These are phyloP conservation scores for Kluyveromyces starmeri DNA, from an alignment of 805 yeast species.

Conservation along the genomic window DNA sequence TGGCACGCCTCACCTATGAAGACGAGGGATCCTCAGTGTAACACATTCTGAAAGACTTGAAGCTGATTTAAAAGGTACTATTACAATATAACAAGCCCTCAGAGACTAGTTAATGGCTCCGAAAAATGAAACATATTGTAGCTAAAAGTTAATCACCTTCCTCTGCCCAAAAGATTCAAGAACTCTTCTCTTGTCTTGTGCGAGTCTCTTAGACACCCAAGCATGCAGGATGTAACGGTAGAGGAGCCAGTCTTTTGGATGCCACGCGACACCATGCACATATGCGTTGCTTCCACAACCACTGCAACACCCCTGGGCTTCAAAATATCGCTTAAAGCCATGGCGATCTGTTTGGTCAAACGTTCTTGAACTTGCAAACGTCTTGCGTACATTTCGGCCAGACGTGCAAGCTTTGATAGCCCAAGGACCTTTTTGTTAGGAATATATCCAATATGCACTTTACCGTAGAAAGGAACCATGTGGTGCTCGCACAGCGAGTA, in stretches of 20 bases:
- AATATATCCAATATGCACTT: slow-evolving; percentile 95
- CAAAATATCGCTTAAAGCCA: slow-evolving; percentile 84
- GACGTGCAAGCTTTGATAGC: slow-evolving; percentile 81
- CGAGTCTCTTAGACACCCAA: slow-evolving; percentile 88
- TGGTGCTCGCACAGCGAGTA: slow-evolving; percentile 96
- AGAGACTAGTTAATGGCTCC: no score
- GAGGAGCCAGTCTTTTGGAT: slow-evolving; percentile 91
- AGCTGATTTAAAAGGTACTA: no score
- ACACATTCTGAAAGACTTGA: no score
- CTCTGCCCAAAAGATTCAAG: slow-evolving; percentile 65
- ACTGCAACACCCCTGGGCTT: slow-evolving; percentile 97
- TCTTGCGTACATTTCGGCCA: slow-evolving; percentile 95
- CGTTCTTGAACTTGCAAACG: slow-evolving; percentile 97
- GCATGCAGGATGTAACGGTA: slow-evolving; percentile 93
- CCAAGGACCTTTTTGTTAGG: slow-evolving; percentile 93
- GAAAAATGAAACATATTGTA: no score
- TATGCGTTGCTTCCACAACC: slow-evolving; percentile 94
- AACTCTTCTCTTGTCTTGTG: slow-evolving; percentile 97
- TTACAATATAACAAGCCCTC: no score
- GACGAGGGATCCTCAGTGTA: no score
- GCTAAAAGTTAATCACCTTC: no score
- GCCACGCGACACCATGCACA: slow-evolving; percentile 99
- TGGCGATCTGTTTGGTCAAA: slow-evolving; percentile 92
- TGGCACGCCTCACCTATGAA: no score
- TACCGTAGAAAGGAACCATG: slow-evolving; percentile 94